Evolutionary conservation across 2,329 filamentous ascomycete genomes (phyloP), one percentile per base, ranked within the genome.

Genomic region (Microdochium nivale): DNA sequence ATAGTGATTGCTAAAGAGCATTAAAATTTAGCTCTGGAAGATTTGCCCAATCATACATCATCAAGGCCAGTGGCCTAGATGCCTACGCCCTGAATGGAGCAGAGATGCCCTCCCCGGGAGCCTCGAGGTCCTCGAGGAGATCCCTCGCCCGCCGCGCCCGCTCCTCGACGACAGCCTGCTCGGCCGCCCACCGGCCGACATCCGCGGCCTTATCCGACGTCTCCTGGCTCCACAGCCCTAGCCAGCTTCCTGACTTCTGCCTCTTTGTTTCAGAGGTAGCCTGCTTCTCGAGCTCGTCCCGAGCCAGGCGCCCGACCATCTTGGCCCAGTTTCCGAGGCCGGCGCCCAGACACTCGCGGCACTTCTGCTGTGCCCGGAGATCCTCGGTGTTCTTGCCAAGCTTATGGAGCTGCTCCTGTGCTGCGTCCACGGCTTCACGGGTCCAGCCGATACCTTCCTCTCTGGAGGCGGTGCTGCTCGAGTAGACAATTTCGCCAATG

Each of bases 401-500:
- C 21, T 60, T 68, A 58, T 76, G 79, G 43, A 83, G 75, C 60
- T 83, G 83, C 54, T 84, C 77, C 67, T 91, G 90, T 2, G 90
- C 87, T 1, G 87, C 72, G 58, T 91, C 86, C 30, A 95, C 89
- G 25, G 87, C 90, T 56, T 96, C 89, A 51, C 90, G 81, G 1
- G 92, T 96, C 92, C 92, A 97, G 5, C 84, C 83, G 2, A 96
- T 75, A 0, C 90, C 92, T 54, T 87, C 84, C 48, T 88, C 83
- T 49, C 74, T 72, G 19, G 65, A 67, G 3, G 64, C 54, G 3
- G 73, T 70, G 21, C 48, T 44, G 19, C n/a, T 79, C 0, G 88
- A 81, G 67, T 87, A 96, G 30, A 97, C 78, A 49, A 97, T 95
- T 70, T 97, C 92, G 53, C 92, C 92, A 56, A 97, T 92, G 67